phyloP scores from a whole-genome alignment of 2,329 filamentous ascomycete genomes.

The Penicillium janthinellum region DNA sequence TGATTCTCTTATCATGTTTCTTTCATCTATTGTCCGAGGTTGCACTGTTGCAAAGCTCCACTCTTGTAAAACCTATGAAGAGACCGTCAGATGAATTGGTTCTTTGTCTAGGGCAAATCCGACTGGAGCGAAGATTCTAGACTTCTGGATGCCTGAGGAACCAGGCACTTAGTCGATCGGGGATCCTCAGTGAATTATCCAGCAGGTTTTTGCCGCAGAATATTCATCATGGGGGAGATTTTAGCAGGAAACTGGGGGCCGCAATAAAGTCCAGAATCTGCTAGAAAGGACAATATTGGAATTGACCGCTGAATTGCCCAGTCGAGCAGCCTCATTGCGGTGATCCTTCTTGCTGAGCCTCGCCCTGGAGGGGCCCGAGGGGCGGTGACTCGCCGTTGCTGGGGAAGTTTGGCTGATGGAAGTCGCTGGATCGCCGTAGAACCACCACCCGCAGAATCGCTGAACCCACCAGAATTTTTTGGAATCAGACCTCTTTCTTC shows the following conservation, averaged over 20 bases:
- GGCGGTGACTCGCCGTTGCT: conserved; percentile 20
- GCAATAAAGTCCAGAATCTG: neutral
- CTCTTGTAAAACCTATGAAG: neutral
- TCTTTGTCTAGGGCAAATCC: too few relatives aligned
- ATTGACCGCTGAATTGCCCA: neutral
- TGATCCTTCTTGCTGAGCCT: too few relatives aligned
- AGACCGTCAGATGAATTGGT: neutral
- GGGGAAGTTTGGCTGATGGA: conserved; percentile 32
- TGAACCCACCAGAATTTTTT: conserved; percentile 26
- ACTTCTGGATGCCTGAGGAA: conserved; percentile 17
- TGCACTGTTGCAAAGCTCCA: neutral
- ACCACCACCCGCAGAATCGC: conserved; percentile 27
- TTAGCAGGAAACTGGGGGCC: conserved; percentile 11
- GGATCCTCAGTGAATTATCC: neutral
- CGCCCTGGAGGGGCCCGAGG: neutral
- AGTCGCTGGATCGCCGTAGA: conserved; percentile 45
- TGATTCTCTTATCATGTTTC: too few relatives aligned
- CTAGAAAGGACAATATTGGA: conserved; percentile 19
- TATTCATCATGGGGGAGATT: neutral
- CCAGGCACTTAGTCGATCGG: conserved; percentile 13
- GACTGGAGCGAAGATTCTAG: conserved; percentile 35
- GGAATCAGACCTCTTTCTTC: conserved; percentile 33
- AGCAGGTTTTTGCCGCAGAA: neutral
- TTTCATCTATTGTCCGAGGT: neutral
- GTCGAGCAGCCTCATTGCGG: neutral